Conservation (phyloP, 2,329 filamentous ascomycete species). For the Penicillium sp. region DNA sequence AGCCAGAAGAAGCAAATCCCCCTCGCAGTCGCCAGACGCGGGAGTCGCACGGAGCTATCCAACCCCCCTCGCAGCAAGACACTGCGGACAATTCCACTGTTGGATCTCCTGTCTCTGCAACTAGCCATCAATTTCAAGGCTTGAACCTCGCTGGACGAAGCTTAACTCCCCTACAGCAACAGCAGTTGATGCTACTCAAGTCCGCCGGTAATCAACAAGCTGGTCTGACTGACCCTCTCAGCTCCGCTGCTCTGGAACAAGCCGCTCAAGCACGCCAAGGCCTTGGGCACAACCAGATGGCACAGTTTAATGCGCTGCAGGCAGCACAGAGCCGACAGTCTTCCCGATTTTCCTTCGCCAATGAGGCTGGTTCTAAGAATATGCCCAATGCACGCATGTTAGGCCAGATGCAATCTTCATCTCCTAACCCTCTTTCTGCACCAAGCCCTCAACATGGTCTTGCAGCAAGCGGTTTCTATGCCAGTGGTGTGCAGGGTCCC, state of each 20-base stretch:
- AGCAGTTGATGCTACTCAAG: conserved; percentile 67
- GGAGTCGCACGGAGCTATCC: conserved; percentile 65
- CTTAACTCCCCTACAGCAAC: conserved; percentile 77
- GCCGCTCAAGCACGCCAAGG: conserved; percentile 45
- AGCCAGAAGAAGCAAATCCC: conserved; percentile 76
- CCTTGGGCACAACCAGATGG: conserved; percentile 47
- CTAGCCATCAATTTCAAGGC: conserved; percentile 49
- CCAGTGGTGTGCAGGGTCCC: conserved; percentile 82
- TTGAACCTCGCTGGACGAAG: conserved; percentile 66
- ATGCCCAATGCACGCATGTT: conserved; percentile 58
- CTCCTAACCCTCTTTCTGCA: conserved; percentile 38
- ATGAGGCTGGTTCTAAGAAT: conserved; percentile 58
- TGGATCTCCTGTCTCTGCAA: conserved; percentile 41
- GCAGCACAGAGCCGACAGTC: conserved; percentile 73
- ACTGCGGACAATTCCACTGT: conserved; percentile 44
- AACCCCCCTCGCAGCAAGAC: conserved; percentile 72
- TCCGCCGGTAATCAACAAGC: conserved; percentile 59
- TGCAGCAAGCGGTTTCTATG: conserved; percentile 69
- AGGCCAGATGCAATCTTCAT: conserved; percentile 47
- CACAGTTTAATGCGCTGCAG: conserved; percentile 55
- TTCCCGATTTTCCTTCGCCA: conserved; percentile 78
- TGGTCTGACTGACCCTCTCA: conserved; percentile 49
- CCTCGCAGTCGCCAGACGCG: conserved; percentile 48
- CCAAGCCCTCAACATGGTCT: conserved; percentile 42
- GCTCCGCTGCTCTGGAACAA: conserved; percentile 39